A percentile compares a stretch with the other conserved stretches of the same genome.
These are phyloP conservation scores for Pseudogymnoascus sp. DNA, from an alignment of 2,329 filamentous ascomycete genomes.

Conservation along the genomic window DNA sequence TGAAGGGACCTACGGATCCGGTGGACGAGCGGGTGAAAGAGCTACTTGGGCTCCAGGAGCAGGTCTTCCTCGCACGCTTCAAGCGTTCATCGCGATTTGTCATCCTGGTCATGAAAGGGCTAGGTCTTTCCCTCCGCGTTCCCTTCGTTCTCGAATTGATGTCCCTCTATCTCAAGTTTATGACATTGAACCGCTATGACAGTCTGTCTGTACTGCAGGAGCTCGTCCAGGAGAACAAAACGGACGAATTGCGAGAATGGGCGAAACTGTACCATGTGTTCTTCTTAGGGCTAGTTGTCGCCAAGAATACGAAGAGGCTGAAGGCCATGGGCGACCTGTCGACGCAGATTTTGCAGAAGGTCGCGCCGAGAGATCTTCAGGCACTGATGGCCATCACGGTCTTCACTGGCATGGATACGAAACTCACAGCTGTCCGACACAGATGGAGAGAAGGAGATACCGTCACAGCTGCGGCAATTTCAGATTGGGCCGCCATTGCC, in stretches of 20 bases:
- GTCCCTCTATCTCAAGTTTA: slow-evolving; percentile 20
- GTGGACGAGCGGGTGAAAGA: slow-evolving; percentile 21
- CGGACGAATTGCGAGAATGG: slow-evolving; percentile 21
- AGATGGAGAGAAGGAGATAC: slow-evolving; percentile 21
- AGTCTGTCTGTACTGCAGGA: slow-evolving; percentile 21
- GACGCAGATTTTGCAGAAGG: slow-evolving; percentile 16
- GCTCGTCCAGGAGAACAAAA: slow-evolving; percentile 21
- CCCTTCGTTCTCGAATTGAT: slow-evolving; percentile 19
- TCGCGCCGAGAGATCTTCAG: slow-evolving; percentile 17
- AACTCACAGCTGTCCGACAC: slow-evolving; percentile 18
- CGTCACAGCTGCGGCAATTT: slow-evolving; percentile 18
- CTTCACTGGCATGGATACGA: slow-evolving; percentile 16
- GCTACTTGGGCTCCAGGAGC: slow-evolving; percentile 20
- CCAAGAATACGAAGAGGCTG: slow-evolving; percentile 18
- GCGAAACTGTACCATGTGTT: slow-evolving; percentile 14
- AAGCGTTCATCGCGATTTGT: slow-evolving; percentile 17
- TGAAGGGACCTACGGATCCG: slow-evolving; percentile 19
- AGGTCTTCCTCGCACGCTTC: slow-evolving; percentile 14
- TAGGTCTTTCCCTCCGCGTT: slow-evolving; percentile 15
- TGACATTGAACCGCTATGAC: slow-evolving; percentile 21
- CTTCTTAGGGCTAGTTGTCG: slow-evolving; percentile 17
- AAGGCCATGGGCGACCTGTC: slow-evolving; percentile 19
- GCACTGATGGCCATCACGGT: slow-evolving; percentile 12
- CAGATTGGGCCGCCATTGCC: slow-evolving; percentile 19
- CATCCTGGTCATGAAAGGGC: slow-evolving; percentile 16